Evolutionary conservation across 108 stramenopile genomes (phyloP).

Genomic region (Cyclotella atomus): DNA sequence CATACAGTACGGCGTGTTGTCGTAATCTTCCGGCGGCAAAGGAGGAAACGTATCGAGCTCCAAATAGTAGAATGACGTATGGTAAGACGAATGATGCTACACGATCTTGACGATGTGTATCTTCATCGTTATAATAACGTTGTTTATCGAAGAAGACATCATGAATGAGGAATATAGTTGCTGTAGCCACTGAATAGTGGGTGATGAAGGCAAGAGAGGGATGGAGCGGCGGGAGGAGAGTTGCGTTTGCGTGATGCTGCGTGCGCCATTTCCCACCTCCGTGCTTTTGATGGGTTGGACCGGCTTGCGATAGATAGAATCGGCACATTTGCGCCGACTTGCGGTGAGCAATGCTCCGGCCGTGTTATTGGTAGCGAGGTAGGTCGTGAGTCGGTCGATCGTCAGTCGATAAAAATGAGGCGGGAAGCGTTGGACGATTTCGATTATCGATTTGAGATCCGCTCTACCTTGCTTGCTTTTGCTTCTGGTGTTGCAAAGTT

Average conservation of each 20-base stretch:
- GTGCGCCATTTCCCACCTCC: slow-evolving; percentile 8
- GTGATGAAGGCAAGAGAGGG: slow-evolving; percentile 57
- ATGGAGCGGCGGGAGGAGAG: slow-evolving; percentile 40
- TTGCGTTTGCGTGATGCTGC: not conserved
- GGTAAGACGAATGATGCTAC: slow-evolving; percentile 30
- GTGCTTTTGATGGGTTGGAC: slow-evolving; percentile 58
- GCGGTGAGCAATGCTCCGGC: too few species aligned
- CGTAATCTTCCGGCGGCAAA: slow-evolving; percentile 26
- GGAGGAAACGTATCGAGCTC: slow-evolving; percentile 49
- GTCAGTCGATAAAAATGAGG: too few species aligned
- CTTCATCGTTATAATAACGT: not conserved
- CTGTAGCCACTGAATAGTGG: slow-evolving; percentile 59
- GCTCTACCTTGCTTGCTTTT: too few species aligned
- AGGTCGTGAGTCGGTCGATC: too few species aligned
- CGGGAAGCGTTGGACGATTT: too few species aligned
- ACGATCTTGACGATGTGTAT: slow-evolving; percentile 6
- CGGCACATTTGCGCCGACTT: too few species aligned
- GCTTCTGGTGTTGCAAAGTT: too few species aligned
- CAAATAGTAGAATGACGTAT: slow-evolving; percentile 52
- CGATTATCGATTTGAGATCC: too few species aligned
- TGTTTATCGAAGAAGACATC: slow-evolving; percentile 39
- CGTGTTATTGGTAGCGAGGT: too few species aligned
- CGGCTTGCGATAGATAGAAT: slow-evolving; percentile 56
- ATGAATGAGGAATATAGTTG: slow-evolving; percentile 43
- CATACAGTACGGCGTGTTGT: slow-evolving; percentile 57